Base-by-base conservation (phyloP, 1,139 yeast genomes). In the Wickerhamomyces sp. region DNA sequence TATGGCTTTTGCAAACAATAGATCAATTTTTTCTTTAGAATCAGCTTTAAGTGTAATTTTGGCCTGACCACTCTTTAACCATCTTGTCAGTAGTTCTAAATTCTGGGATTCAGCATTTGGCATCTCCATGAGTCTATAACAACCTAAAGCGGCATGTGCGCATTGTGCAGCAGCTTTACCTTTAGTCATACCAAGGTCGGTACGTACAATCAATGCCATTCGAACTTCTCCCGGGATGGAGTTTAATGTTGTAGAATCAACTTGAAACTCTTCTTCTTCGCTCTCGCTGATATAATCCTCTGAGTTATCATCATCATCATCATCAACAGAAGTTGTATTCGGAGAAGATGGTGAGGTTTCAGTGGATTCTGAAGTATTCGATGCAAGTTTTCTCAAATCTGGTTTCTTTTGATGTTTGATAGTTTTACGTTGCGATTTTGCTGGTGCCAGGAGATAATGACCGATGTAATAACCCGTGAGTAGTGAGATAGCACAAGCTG, bases 91-190 rank as follows among this genome's bases (percentile, higher is more conserved):
- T 72, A 83, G 61, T 16, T 64, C 64, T 6, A 78, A 72, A 46
- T 81, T 80, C 50, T 64, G 79, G 3, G 85, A 78, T 5, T 65
- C 69, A 8, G 69, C 61, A 8, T 71, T 62, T 6, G 75, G 70
- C 26, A 72, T 66, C 18, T 72, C 64, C 56, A 87, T 83, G 42
- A 79, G 68, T 53, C 83, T 80, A 60, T 85, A 91, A 46, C 93
- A 76, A 0, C 94, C 91, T 31, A 91, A 68, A 0, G 98, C 93
- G n/a, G 98, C 98, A 63, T 91, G 99, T 34, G 88, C 82, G 58
- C 97, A 89, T 58, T 91, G 99, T 2, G 98, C 98, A 2, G 97
- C 97, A 1, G 86, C 84, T 57, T 93, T 93, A 23, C 98, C 98
- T 60, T 87, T 88, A 30, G 85, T 80, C 98, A 91, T 91, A 37